Evolutionary conservation across 305 asterid genomes (phyloP).

Genomic region (Fraxinus nigra): DNA sequence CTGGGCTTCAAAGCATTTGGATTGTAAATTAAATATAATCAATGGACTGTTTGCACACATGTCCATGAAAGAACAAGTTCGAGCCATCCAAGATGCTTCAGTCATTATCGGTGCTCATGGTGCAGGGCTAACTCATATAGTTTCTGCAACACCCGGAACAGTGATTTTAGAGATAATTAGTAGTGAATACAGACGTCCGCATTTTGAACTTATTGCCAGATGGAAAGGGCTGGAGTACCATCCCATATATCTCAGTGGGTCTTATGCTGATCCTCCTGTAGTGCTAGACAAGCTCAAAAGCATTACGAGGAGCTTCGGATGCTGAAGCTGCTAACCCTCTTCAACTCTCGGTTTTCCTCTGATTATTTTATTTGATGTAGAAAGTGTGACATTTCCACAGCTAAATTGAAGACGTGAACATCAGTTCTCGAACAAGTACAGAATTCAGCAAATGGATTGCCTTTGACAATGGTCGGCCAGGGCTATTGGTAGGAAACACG

Average conservation of each 20-base stretch:
- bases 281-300: slow-evolving; percentile 54
- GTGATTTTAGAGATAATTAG: slow-evolving; percentile 78
- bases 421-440: not conserved
- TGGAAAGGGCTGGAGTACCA: slow-evolving; percentile 95
- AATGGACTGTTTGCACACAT: slow-evolving; percentile 94
- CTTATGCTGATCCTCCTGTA: slow-evolving; percentile 55
- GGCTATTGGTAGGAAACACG: not conserved
- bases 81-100: slow-evolving; percentile 80
- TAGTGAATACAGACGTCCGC: slow-evolving; percentile 75
- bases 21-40: slow-evolving; percentile 57
- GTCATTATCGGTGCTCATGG: slow-evolving; percentile 96
- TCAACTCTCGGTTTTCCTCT: not conserved
- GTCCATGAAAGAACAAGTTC: slow-evolving; percentile 94
- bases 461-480: not conserved
- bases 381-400: not conserved
- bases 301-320: slow-evolving; percentile 58
- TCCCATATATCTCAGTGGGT: slow-evolving; percentile 53
- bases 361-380: not conserved
- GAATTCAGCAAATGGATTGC: not conserved
- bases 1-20: slow-evolving; percentile 56
- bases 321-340: slow-evolving; percentile 31
- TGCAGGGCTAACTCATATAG: slow-evolving; percentile 88
- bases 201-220: slow-evolving; percentile 70
- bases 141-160: slow-evolving; percentile 61
- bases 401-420: not conserved